Evolutionary conservation across 1,139 yeast species (phyloP), one percentile per base, ranked within the genome.

Genomic region (Meyerozyma smithsonii): DNA sequence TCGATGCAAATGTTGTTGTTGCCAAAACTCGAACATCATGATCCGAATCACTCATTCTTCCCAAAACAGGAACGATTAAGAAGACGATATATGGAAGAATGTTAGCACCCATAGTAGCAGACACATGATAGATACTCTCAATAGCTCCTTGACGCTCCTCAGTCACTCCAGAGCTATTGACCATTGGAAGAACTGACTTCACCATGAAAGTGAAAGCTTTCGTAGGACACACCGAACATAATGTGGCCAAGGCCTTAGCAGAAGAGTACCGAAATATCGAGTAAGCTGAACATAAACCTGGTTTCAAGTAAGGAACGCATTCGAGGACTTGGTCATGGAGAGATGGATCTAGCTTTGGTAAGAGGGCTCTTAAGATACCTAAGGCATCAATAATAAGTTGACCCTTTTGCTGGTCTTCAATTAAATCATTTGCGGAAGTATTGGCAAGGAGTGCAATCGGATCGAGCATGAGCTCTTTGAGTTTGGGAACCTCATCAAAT

Each of bases 1-100:
- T 88, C 0, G 95, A 83, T 0, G 99, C 99, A 74, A 94, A 94
- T 0, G 98, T 88, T 0, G 97, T 88, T 0, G 98, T 90, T 0
- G 98, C 95, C 41, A 94, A 65, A 16, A 85, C 74, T 53, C 99
- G 79, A n/a, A 90, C 83, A 58, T 89, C 96, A 42, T 76, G 77
- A 55, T 90, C 89, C 2, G 96, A 74, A 62, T 94, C 99, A 70
- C 97, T 89, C 98, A 94, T 94, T 59, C 98, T 77, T 38, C 98
- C 99, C 51, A 94, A 69, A 1, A 92, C 89, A 12, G 99, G 98
- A 18, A 94, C 97, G 59, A 94, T 88, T 54, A 94, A 74, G 59
- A 92, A 94, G 28, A 94, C 96, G 38, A 94, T 90, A 60, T 92
- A 94, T 0, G 99, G 99, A 43, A 94, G 68, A 42, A 94, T 88